A percentile compares a stretch with the other conserved stretches of the same genome.
Evolutionary conservation across 2,329 filamentous ascomycete genomes (phyloP).

Genomic region (Stachybotrys elegans): DNA sequence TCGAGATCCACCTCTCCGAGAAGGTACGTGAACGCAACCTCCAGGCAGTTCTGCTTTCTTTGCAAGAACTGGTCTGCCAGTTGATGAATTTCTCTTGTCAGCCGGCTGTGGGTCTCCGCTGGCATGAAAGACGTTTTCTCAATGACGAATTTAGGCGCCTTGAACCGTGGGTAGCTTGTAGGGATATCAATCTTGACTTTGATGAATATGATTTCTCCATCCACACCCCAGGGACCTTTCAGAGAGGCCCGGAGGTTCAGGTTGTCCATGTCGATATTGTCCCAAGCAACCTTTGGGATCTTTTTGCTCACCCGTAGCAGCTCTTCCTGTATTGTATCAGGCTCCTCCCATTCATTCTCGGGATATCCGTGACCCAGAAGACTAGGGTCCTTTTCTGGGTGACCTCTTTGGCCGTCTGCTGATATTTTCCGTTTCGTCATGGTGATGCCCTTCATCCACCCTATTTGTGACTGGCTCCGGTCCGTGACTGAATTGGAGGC

Average conservation of each 20-base stretch:
- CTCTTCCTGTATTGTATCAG: slow-evolving; percentile 60
- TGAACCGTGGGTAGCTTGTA: slow-evolving; percentile 51
- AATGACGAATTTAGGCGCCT: slow-evolving; percentile 53
- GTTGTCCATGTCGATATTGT: slow-evolving; percentile 59
- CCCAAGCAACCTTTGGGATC: slow-evolving; percentile 60
- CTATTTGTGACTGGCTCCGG: slow-evolving; percentile 53
- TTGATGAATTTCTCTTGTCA: slow-evolving; percentile 52
- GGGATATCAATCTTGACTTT: slow-evolving; percentile 59
- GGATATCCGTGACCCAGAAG: slow-evolving; percentile 47
- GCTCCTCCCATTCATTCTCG: slow-evolving; percentile 54
- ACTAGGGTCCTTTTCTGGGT: slow-evolving; percentile 47
- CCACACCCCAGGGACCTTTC: slow-evolving; percentile 58
- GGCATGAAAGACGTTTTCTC: slow-evolving; percentile 60
- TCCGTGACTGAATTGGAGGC: slow-evolving; percentile 35
- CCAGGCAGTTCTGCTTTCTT: slow-evolving; percentile 56
- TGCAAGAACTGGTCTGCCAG: slow-evolving; percentile 51
- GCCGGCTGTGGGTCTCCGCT: slow-evolving; percentile 43
- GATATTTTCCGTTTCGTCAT: slow-evolving; percentile 52
- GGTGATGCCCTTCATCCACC: slow-evolving; percentile 65
- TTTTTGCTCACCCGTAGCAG: slow-evolving; percentile 57
- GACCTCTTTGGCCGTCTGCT: slow-evolving; percentile 32
- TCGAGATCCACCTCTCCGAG: slow-evolving; percentile 59
- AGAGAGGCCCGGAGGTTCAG: slow-evolving; percentile 55
- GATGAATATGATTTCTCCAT: slow-evolving; percentile 54
- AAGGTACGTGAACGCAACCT: slow-evolving; percentile 57